A percentile compares a stretch with the other conserved stretches of the same genome.
Evolutionary conservation across 2,329 filamentous ascomycete species (phyloP).

Genomic region (Neopestalotiopsis sp.): DNA sequence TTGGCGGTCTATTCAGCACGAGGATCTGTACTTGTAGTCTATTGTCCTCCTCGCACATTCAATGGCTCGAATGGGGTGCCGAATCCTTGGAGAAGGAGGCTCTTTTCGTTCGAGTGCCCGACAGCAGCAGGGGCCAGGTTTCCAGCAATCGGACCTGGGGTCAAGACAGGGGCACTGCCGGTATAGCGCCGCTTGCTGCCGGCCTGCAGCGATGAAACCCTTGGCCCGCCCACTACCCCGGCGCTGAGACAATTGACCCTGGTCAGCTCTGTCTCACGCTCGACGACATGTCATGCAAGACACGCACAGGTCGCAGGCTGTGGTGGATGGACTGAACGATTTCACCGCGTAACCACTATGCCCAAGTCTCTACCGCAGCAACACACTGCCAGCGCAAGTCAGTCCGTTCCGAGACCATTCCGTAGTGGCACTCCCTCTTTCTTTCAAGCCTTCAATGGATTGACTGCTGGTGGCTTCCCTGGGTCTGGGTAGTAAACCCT

Average conservation of each 20-base stretch:
- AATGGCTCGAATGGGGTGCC: no score
- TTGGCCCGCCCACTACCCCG: conserved; percentile 18
- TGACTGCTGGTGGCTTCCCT: neutral
- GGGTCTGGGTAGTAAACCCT: neutral
- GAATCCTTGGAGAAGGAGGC: neutral
- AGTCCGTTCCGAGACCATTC: neutral
- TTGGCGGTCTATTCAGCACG: neutral
- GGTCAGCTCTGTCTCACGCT: conserved; percentile 19
- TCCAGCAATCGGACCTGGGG: neutral
- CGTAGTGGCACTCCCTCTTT: neutral
- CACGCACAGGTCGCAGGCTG: conserved; percentile 8
- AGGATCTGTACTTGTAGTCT: neutral
- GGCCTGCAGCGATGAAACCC: conserved; percentile 21
- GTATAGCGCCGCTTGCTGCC: conserved; percentile 11
- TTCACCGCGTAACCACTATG: neutral
- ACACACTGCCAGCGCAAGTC: neutral
- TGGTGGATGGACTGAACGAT: neutral
- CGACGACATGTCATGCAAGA: conserved; percentile 20
- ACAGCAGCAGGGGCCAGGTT: neutral
- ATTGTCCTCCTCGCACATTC: no score
- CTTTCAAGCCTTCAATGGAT: neutral
- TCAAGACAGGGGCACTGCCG: conserved; percentile 5
- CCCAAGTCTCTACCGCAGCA: neutral
- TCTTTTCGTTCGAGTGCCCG: neutral
- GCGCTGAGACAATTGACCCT: conserved; percentile 22